Conservation (phyloP, 169 alveolate genomes). For the Sarcocystis neurona region DNA sequence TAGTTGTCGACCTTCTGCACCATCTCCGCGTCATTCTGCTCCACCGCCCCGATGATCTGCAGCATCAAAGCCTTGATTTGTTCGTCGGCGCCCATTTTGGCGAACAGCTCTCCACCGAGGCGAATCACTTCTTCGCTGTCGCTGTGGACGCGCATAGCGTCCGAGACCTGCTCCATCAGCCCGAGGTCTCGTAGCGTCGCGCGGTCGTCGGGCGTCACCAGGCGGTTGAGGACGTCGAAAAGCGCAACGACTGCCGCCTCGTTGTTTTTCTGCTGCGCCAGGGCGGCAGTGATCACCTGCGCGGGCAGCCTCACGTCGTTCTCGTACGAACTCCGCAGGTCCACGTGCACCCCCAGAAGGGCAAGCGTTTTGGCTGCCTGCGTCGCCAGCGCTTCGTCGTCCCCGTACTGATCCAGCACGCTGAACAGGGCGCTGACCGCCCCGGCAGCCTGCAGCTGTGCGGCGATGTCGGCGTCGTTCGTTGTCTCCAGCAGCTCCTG, state of each 20-base stretch:
- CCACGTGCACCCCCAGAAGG: conserved; percentile 57
- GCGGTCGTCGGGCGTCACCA: conserved; percentile 59
- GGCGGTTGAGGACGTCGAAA: conserved; percentile 45
- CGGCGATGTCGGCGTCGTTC: conserved; percentile 62
- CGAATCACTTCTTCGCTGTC: conserved; percentile 79
- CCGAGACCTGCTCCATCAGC: conserved; percentile 83
- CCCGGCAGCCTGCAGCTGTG: conserved; percentile 58
- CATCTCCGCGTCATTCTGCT: conserved; percentile 78
- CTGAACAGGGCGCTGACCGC: conserved; percentile 62
- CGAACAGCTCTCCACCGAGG: conserved; percentile 85
- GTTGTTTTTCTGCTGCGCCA: conserved; percentile 63
- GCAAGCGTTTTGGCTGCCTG: conserved; percentile 61
- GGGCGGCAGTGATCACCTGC: conserved; percentile 50
- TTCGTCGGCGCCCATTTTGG: conserved; percentile 89
- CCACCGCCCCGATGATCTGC: conserved; percentile 79
- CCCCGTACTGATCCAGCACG: conserved; percentile 58
- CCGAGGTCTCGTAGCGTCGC: conserved; percentile 70
- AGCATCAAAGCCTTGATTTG: conserved; percentile 87
- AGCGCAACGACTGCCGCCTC: conserved; percentile 47
- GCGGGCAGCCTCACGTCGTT: conserved; percentile 62
- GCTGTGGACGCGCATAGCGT: conserved; percentile 82
- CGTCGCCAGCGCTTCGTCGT: conserved; percentile 54
- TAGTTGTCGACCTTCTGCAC: conserved; percentile 82
- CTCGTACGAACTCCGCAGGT: conserved; percentile 62
- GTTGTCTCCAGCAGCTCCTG: conserved; percentile 71